Percentiles rank a stretch among this genome's conserved stretches.
phyloP scores from a whole-genome alignment of 371 early-diverging fungal genomes.

The Thermomucor indicae-seudaticae region DNA sequence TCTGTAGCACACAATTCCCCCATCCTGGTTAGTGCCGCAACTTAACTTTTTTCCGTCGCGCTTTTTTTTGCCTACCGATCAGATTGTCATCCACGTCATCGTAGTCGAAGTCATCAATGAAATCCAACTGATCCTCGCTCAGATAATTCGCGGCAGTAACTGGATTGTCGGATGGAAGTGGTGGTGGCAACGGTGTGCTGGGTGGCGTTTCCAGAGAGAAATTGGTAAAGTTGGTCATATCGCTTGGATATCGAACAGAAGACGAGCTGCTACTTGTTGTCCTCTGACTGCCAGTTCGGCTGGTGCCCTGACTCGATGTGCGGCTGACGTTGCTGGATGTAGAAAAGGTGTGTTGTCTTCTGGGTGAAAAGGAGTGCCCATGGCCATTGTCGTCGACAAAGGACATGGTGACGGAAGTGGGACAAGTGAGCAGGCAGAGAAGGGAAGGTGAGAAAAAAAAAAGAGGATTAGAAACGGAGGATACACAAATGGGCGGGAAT shows the following conservation, averaged over 20 bases:
- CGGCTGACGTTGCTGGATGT: constrained; percentile 2
- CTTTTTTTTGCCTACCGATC: constrained; percentile 21
- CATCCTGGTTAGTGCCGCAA: background rate
- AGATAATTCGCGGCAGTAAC: background rate
- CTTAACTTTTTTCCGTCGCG: background rate
- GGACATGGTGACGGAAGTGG: constrained; percentile 1
- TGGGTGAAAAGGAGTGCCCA: background rate
- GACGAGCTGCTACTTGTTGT: constrained; percentile 4
- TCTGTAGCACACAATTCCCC: constrained; percentile 18
- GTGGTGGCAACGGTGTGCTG: constrained; percentile 5
- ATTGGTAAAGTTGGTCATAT: constrained; percentile 1
- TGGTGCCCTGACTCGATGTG: constrained; percentile 12
- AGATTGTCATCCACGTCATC: constrained; percentile 40
- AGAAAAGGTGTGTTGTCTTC: too few relatives aligned
- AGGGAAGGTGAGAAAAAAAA: too few relatives aligned
- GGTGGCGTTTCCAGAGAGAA: constrained; percentile 3
- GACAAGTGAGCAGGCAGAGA: background rate
- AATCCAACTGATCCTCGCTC: constrained; percentile 28
- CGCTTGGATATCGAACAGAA: constrained; percentile 7
- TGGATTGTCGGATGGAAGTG: background rate
- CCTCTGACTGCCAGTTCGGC: constrained; percentile 2
- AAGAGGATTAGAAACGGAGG: too few relatives aligned
- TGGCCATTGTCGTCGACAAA: background rate
- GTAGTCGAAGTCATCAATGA: constrained; percentile 37
- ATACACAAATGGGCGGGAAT: too few relatives aligned